A percentile compares a stretch with the other conserved stretches of the same genome.
Conservation (phyloP, 2,329 filamentous ascomycete genomes). For the Trichoderma breve region DNA sequence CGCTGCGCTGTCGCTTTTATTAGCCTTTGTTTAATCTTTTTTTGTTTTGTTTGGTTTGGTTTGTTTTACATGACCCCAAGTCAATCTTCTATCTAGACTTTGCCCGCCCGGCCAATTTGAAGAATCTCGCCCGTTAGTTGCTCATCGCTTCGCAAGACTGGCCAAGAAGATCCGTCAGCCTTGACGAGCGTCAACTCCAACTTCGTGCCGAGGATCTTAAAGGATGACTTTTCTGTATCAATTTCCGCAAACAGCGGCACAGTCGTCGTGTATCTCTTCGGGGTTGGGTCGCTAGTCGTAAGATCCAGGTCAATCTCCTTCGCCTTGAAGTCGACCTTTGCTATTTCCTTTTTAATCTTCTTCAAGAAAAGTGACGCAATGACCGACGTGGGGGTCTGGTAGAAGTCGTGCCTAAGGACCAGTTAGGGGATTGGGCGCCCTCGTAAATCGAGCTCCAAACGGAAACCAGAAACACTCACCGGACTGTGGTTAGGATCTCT, state of each 20-base stretch:
- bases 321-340: conserved; percentile 67
- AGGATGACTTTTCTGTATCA: conserved; percentile 70
- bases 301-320: conserved; percentile 72
- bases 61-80: neutral
- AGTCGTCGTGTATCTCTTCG: conserved; percentile 73
- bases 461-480: conserved; percentile 45
- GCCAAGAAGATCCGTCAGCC: conserved; percentile 77
- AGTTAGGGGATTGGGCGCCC: neutral
- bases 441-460: neutral
- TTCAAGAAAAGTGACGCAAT: conserved; percentile 94
- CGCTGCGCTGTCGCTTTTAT: neutral
- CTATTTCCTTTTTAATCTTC: conserved; percentile 84
- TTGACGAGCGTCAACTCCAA: conserved; percentile 73
- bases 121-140: conserved; percentile 70
- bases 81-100: conserved; percentile 4
- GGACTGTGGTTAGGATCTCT: conserved; percentile 74
- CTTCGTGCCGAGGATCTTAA: conserved; percentile 85
- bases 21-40: neutral
- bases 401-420: conserved; percentile 69
- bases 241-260: conserved; percentile 77
- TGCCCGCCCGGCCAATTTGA: conserved; percentile 76
- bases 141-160: conserved; percentile 78
- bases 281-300: conserved; percentile 71
- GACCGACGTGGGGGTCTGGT: conserved; percentile 81
- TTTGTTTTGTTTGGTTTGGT: neutral